These are phyloP conservation scores for Picea glauca DNA, from an alignment of 75 land plant genomes.

Conservation along the genomic window DNA sequence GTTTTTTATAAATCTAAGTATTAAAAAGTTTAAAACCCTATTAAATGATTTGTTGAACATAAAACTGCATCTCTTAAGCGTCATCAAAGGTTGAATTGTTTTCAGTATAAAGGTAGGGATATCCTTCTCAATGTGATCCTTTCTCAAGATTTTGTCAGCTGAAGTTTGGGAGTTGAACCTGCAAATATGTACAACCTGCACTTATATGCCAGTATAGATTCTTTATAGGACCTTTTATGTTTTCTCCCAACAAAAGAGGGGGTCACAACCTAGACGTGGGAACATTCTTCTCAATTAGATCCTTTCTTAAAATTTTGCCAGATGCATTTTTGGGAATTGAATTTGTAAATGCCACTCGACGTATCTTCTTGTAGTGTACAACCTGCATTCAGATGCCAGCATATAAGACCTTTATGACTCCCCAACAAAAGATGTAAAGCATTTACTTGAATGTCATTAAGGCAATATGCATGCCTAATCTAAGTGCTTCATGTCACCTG, in stretches of 20 bases:
- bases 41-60: background rate
- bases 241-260: background rate
- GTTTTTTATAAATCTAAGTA: background rate
- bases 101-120: no score
- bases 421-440: background rate
- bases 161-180: no score
- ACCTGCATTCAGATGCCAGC: conserved; percentile 37
- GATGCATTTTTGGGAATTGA: conserved; percentile 57
- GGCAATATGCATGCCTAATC: no score
- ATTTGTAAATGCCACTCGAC: conserved; percentile 43
- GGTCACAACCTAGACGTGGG: conserved; percentile 3
- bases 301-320: conserved; percentile 61
- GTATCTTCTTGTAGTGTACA: conserved; percentile 68
- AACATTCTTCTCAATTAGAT: conserved; percentile 23
- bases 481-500: conserved; percentile 25
- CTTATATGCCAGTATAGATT: no score
- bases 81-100: background rate
- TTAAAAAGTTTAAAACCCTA: background rate
- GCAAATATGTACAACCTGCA: no score
- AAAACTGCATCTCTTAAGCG: background rate
- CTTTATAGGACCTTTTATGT: no score
- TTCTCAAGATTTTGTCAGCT: no score
- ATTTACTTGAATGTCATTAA: background rate
- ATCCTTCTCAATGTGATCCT: no score
- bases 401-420: background rate